A percentile compares a stretch with the other conserved stretches of the same genome.
These are phyloP conservation scores for Magnusiomyces clavatus DNA, from an alignment of 1,139 yeast genomes.

Conservation along the genomic window DNA sequence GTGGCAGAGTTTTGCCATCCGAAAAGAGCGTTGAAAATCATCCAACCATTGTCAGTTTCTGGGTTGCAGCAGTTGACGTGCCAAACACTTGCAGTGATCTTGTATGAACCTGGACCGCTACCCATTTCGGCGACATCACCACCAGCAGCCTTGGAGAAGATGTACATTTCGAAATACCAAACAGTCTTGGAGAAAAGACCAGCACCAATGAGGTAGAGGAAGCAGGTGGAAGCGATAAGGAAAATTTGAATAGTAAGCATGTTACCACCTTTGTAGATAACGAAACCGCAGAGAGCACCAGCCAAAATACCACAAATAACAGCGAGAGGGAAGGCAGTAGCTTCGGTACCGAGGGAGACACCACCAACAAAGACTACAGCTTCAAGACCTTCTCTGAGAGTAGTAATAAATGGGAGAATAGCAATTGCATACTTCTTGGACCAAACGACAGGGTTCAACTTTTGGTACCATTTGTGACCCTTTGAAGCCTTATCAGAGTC, in stretches of 20 bases:
- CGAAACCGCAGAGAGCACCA: slow-evolving; percentile 59
- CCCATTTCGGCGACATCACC: slow-evolving; percentile 87
- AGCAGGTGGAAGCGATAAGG: slow-evolving; percentile 74
- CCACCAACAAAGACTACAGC: slow-evolving; percentile 87
- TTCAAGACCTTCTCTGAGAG: slow-evolving; percentile 82
- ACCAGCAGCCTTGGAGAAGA: slow-evolving; percentile 62
- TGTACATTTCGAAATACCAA: slow-evolving; percentile 79
- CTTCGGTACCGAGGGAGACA: slow-evolving; percentile 69
- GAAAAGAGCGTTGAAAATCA: slow-evolving; percentile 78
- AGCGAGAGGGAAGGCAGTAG: slow-evolving; percentile 75
- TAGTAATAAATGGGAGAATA: slow-evolving; percentile 68
- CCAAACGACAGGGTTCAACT: slow-evolving; percentile 32
- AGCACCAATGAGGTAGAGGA: slow-evolving; percentile 79
- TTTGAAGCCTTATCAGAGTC: slow-evolving; percentile 34
- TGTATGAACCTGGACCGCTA: slow-evolving; percentile 91
- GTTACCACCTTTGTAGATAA: slow-evolving; percentile 73
- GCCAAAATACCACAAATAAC: slow-evolving; percentile 62
- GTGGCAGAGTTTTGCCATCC: slow-evolving; percentile 98
- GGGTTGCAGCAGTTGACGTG: slow-evolving; percentile 97
- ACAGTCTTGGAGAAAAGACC: slow-evolving; percentile 86
- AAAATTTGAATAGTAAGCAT: slow-evolving; percentile 71
- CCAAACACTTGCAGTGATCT: slow-evolving; percentile 74
- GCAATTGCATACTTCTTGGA: slow-evolving; percentile 63
- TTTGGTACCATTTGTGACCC: slow-evolving; percentile 24
- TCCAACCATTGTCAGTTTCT: slow-evolving; percentile 85